A percentile compares a stretch with the other conserved stretches of the same genome.
Conservation (phyloP, 805 yeast species). For the Debaryomyces tyrocola region DNA sequence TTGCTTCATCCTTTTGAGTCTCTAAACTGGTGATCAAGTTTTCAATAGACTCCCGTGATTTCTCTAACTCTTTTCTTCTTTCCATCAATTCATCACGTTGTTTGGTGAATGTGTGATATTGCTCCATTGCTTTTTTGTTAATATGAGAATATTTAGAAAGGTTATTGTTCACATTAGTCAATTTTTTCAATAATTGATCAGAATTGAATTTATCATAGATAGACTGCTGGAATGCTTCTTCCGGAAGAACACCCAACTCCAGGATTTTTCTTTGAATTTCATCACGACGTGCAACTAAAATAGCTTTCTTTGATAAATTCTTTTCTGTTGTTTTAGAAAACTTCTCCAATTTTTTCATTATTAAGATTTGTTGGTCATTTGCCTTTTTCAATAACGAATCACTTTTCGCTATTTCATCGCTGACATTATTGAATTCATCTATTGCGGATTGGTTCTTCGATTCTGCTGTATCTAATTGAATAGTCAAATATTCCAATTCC, state of each 20-base stretch:
- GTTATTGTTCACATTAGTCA: slow-evolving; percentile 56
- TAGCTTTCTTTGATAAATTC: slow-evolving; percentile 58
- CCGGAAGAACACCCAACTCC: slow-evolving; percentile 87
- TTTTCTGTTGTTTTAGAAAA: slow-evolving; percentile 67
- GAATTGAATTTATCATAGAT: slow-evolving; percentile 46
- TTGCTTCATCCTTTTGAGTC: slow-evolving; percentile 79
- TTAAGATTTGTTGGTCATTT: slow-evolving; percentile 55
- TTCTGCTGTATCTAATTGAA: slow-evolving; percentile 28
- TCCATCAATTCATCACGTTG: slow-evolving; percentile 66
- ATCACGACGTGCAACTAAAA: slow-evolving; percentile 61
- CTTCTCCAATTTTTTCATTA: slow-evolving; percentile 57
- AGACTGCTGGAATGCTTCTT: slow-evolving; percentile 61
- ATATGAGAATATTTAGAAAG: slow-evolving; percentile 71
- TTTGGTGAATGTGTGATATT: slow-evolving; percentile 66
- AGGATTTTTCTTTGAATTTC: slow-evolving; percentile 72
- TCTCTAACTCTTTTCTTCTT: slow-evolving; percentile 68
- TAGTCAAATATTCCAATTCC: slow-evolving; percentile 23
- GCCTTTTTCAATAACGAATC: slow-evolving; percentile 47
- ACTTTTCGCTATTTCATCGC: slow-evolving; percentile 29
- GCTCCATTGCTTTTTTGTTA: slow-evolving; percentile 88
- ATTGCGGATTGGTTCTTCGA: slow-evolving; percentile 24
- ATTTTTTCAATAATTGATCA: slow-evolving; percentile 50
- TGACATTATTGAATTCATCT: slow-evolving; percentile 26
- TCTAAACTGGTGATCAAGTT: slow-evolving; percentile 68
- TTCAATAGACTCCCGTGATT: slow-evolving; percentile 71